Conservation (phyloP, 345 rosid species). For the Passiflora organensis region DNA sequence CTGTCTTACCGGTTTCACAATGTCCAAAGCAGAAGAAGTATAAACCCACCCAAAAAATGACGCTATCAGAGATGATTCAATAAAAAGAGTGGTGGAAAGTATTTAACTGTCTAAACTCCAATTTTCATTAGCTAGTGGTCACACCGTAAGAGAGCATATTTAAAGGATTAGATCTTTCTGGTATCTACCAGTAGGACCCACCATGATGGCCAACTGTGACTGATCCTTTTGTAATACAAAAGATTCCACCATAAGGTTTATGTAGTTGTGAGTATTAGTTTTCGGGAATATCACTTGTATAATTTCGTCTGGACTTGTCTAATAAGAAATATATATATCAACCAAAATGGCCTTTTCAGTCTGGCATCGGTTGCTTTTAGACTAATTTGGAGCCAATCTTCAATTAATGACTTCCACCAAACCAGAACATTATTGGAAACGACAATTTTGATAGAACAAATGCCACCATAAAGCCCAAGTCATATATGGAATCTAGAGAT, state of each 20-base stretch:
- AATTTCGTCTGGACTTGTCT: too few relatives aligned
- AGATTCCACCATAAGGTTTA: conserved; percentile 21
- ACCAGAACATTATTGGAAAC: not conserved
- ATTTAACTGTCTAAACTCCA: not conserved
- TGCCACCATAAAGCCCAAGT: not conserved
- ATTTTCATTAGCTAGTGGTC: not conserved
- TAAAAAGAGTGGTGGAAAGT: too few relatives aligned
- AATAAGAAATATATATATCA: too few relatives aligned
- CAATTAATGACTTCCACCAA: conserved; percentile 16
- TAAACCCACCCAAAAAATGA: too few relatives aligned
- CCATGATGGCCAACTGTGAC: conserved; percentile 8
- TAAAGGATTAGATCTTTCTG: not conserved
- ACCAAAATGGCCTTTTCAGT: too few relatives aligned
- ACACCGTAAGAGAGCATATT: conserved; percentile 1
- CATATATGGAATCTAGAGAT: not conserved
- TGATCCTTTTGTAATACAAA: conserved; percentile 5
- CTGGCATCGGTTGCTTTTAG: too few relatives aligned
- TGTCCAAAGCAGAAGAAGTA: too few relatives aligned
- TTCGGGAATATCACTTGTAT: not conserved
- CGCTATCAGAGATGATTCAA: too few relatives aligned
- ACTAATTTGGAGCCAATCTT: not conserved
- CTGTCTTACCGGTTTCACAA: too few relatives aligned
- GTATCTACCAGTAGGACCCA: conserved; percentile 20
- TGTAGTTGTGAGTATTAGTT: not conserved
- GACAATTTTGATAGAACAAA: not conserved